Evolutionary conservation across 2,329 filamentous ascomycete species (phyloP).

Genomic region (Fusarium gaditjirri): DNA sequence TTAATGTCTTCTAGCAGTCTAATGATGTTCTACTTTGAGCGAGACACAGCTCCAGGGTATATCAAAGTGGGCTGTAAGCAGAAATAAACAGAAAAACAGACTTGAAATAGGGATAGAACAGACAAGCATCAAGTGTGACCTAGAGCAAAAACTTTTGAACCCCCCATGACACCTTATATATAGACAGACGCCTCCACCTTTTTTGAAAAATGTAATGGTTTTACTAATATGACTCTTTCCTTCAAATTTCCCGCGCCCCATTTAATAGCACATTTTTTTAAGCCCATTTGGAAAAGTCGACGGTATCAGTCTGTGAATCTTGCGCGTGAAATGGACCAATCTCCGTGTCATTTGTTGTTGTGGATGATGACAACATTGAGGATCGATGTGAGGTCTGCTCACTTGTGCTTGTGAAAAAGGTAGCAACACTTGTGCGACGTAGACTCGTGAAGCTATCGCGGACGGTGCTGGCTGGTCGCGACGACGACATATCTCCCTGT

Average conservation of each 20-base stretch:
- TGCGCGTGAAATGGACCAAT: constrained; percentile 47
- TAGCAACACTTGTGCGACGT: constrained; percentile 71
- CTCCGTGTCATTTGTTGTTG: constrained; percentile 66
- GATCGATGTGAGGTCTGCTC: constrained; percentile 68
- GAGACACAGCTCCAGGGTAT: constrained; percentile 18
- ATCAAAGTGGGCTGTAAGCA: constrained; percentile 10
- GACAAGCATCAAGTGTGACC: constrained; percentile 31
- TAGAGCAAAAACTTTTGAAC: constrained; percentile 44
- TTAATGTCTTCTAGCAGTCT: constrained; percentile 4
- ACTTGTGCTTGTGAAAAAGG: constrained; percentile 68
- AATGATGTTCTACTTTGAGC: constrained; percentile 5
- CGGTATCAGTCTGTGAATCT: constrained; percentile 50
- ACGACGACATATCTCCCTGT: constrained; percentile 38
- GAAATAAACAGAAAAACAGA: constrained; percentile 15
- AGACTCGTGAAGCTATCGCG: constrained; percentile 71
- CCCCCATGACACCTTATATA: constrained; percentile 39
- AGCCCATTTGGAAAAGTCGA: constrained; percentile 55
- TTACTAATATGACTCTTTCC: constrained; percentile 27
- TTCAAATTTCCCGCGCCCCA: neutral
- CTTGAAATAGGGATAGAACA: constrained; percentile 11
- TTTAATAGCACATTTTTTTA: constrained; percentile 29
- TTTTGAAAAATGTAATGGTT: constrained; percentile 18
- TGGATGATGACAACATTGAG: constrained; percentile 64
- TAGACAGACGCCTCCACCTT: constrained; percentile 45
- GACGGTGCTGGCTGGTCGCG: constrained; percentile 60